Conservation (phyloP, 352 stramenopile species). For the Phytopythium delawarense region DNA sequence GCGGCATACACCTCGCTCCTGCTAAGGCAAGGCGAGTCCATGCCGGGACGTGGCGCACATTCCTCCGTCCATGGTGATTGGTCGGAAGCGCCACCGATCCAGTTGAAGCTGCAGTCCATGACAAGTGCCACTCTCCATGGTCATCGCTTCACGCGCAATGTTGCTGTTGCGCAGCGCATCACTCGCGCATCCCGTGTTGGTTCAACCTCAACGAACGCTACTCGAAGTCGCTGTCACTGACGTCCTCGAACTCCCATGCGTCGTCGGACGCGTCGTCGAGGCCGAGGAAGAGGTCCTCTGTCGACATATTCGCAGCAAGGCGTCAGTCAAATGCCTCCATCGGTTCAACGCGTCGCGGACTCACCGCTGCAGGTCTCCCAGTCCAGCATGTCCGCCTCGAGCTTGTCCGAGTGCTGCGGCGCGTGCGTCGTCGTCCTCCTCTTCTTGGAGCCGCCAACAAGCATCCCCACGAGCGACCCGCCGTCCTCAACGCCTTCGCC, state of each 20-base stretch:
- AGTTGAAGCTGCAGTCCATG: not conserved
- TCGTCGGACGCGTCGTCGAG: slow-evolving; percentile 16
- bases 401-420: slow-evolving; percentile 16
- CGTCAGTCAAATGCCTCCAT: not conserved
- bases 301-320: not conserved
- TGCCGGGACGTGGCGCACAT: not conserved
- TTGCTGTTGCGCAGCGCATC: not conserved
- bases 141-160: not conserved
- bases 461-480: not conserved
- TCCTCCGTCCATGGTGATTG: slow-evolving; percentile 1
- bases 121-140: not conserved
- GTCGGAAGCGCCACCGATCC: not conserved
- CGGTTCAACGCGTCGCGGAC: not conserved
- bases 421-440: slow-evolving; percentile 5
- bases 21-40: not conserved
- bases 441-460: slow-evolving; percentile 10
- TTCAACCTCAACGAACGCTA: not conserved
- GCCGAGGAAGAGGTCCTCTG: slow-evolving; percentile 30
- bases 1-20: not conserved
- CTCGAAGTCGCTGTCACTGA: slow-evolving; percentile 70
- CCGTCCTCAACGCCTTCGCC: not conserved
- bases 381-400: slow-evolving; percentile 46
- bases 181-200: not conserved
- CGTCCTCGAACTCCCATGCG: slow-evolving; percentile 52
- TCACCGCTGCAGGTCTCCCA: slow-evolving; percentile 72